Base-by-base conservation (phyloP, 1,139 yeast species). In the Zygosaccharomyces sapae region DNA sequence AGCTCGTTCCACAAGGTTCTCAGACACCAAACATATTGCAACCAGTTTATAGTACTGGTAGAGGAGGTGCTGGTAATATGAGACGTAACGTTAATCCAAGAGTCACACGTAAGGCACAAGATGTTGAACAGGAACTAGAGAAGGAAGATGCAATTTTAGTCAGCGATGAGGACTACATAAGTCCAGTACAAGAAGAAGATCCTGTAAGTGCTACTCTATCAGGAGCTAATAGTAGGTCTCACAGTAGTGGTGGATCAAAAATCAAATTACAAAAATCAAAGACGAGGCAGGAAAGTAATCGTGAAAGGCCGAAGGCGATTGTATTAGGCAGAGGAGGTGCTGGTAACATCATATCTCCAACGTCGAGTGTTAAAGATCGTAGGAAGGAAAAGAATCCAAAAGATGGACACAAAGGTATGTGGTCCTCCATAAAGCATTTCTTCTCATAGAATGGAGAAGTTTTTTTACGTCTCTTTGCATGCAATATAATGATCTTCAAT, bases 31-130 rank as follows among this genome's bases (percentile, higher is more conserved):
- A 71, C 55, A 70, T 84, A 46, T 68, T 73, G 43, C 78, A 80
- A 33, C 76, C 78, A 24, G 75, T 77, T 33, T 79, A 80, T 57
- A 76, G 87, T 24, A 85, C 92, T 2, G 94, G 94, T 27, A 74
- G 94, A 56, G 94, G 94, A 8, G 94, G 94, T 1, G 82, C 79
- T 43, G 94, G 94, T 4, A 85, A 85, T 61, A 85, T 85, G 87
- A 70, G 81, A 47, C 74, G 68, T 53, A 84, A 84, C 63, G 74
- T 73, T 39, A 82, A 83, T 61, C 80, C 86, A 1, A 74, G 75
- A 46, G 61, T 79, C 44, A 76, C 88, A 3, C 72, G 92, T 50
- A 76, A 73, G 56, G 74, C 85, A 12, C 92, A 85, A 65, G 92
- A 83, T 57, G 89, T 83, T 3, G 89, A 81, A 45, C 77, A 70